Percentiles rank a stretch among this genome's conserved stretches.
phyloP scores from a whole-genome alignment of 768 basidiomycete species.

The Phlebiopsis flavidoalba region DNA sequence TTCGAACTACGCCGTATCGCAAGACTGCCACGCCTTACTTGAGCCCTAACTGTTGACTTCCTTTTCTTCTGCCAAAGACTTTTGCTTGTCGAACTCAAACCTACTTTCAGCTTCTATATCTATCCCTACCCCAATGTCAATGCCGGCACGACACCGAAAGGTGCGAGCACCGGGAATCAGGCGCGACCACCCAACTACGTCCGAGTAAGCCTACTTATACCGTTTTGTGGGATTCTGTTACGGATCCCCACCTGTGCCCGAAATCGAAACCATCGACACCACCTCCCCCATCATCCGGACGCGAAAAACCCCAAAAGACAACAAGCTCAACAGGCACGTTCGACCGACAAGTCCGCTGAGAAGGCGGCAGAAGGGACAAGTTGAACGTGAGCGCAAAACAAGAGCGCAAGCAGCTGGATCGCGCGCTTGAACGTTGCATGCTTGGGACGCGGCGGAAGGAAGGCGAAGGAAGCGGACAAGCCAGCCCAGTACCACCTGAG shows the following conservation, averaged over 20 bases:
- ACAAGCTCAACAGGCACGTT: conserved; percentile 33
- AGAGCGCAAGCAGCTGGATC: conserved; percentile 54
- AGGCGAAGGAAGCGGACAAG: conserved; percentile 25
- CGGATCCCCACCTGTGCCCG: conserved; percentile 26
- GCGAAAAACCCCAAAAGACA: conserved; percentile 32
- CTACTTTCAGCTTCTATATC: conserved; percentile 52
- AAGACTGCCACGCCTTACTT: conserved; percentile 55
- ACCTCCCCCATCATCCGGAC: conserved; percentile 26
- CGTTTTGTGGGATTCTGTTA: too few species aligned
- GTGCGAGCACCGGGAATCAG: conserved; percentile 19
- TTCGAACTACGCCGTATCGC: conserved; percentile 96
- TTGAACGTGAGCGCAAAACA: conserved; percentile 58
- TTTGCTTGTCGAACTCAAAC: too few species aligned
- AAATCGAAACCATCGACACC: conserved; percentile 21
- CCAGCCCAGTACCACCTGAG: conserved; percentile 15
- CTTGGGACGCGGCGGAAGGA: conserved; percentile 34
- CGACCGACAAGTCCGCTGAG: conserved; percentile 29
- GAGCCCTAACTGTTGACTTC: too few species aligned
- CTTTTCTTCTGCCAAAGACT: too few species aligned
- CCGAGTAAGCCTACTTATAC: conserved; percentile 32
- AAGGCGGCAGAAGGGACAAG: conserved; percentile 53
- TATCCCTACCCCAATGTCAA: conserved; percentile 40
- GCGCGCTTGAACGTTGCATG: too few species aligned
- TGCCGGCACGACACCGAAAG: conserved; percentile 30
- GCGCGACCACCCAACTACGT: conserved; percentile 20